Evolutionary conservation across 2,329 filamentous ascomycete genomes (phyloP), one percentile per base, ranked within the genome.

Genomic region (Venturia aucupariae): DNA sequence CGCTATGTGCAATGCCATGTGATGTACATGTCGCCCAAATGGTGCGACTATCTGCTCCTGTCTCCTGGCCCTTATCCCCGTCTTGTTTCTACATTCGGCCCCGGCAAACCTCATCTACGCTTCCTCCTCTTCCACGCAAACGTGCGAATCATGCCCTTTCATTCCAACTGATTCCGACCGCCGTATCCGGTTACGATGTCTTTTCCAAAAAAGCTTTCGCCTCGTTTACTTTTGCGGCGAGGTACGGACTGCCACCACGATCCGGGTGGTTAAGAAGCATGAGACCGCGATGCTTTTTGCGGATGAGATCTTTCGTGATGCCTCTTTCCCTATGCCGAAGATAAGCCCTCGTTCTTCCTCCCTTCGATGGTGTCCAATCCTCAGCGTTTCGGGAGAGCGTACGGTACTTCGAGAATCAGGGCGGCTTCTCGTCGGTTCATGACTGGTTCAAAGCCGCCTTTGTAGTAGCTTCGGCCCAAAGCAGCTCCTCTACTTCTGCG

Each of bases 221-320:
- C 77, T 99, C 94, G 78, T 99, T 99, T 74, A 99, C 89, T 78
- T 99, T 99, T 63, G 92, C 97, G 17, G 94, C 94, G 55, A 99
- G 80, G 75, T 97, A 99, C 8, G 94, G 94, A 74, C 92, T 97
- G 46, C 94, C 94, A 69, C 94, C 94, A 73, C 94, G 89, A 82
- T 99, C 94, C 68, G 94, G 94, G 77, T 99, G 94, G 82, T 99
- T 99, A 69, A 96, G 82, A 65, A 99, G 86, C 93, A 99, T 99
- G 69, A 97, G 86, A 64, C 88, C 91, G 68, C 94, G 88, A 78
- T 99, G 94, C 70, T 92, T 91, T 80, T 97, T 97, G 74, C 94
- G 90, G 71, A 99, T 82, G 74, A 96, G 94, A 59, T 97, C 93
- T 78, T 95, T 96, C 66, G 88, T 94, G 67, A 97, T 75, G 70